A percentile compares a stretch with the other conserved stretches of the same genome.
Conservation (phyloP, 2,329 filamentous ascomycete species). For the Macrophomina phaseolina region DNA sequence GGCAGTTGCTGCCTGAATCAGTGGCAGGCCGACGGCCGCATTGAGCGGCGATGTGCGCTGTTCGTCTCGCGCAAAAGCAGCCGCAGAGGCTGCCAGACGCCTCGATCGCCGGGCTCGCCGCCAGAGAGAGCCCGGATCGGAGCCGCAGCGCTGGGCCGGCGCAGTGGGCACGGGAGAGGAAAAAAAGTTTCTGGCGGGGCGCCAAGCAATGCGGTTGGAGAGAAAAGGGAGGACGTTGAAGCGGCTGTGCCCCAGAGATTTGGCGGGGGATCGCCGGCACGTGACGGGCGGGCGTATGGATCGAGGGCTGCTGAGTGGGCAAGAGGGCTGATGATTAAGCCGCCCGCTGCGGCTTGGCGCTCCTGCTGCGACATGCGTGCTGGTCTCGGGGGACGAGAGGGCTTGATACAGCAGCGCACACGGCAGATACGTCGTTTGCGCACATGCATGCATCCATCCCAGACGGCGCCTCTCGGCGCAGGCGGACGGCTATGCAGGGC, state of each 20-base stretch:
- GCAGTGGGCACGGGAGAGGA: not conserved
- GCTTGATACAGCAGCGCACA: not conserved
- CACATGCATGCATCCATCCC: not conserved
- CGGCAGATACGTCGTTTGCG: not conserved
- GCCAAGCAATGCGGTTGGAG: not conserved
- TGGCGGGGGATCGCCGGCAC: constrained; percentile 2
- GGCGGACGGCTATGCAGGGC: not conserved
- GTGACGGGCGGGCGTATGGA: not conserved
- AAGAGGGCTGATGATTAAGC: not conserved
- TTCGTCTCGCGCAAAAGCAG: not conserved
- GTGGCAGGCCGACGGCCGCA: not conserved
- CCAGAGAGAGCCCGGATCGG: not conserved
- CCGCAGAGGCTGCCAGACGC: not conserved
- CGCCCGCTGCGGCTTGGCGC: not conserved
- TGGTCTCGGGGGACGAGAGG: not conserved
- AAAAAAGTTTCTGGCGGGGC: not conserved
- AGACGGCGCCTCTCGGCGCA: not conserved
- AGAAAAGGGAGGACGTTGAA: not conserved
- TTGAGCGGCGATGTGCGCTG: not conserved
- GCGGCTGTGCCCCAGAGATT: not conserved
- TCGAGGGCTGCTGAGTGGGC: not conserved
- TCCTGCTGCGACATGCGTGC: not conserved
- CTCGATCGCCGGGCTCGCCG: not conserved
- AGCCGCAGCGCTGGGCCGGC: not conserved
- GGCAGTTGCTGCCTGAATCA: not conserved